Percentiles rank a stretch among this genome's conserved stretches.
Evolutionary conservation across 129 eudicot genomes (phyloP).

Genomic region (Centrapalus pauciflorus): DNA sequence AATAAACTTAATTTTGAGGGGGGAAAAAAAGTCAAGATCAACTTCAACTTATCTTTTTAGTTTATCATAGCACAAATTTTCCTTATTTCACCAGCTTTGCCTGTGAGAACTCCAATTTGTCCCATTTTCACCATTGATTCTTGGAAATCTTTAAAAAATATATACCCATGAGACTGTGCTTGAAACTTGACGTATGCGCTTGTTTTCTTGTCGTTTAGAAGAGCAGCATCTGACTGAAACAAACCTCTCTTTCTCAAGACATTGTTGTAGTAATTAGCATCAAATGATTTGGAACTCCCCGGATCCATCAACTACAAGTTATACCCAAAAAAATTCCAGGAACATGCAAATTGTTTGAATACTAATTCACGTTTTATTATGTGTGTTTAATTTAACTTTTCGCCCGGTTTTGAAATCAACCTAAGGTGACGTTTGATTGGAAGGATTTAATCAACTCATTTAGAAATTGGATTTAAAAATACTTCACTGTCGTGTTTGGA

Average conservation of each 20-base stretch:
- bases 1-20: neutral
- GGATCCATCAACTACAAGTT: no score
- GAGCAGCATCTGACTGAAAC: no score
- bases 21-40: neutral
- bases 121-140: constrained; percentile 66
- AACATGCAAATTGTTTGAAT: no score
- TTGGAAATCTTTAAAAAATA: constrained; percentile 40
- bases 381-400: no score
- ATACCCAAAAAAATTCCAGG: no score
- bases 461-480: no score
- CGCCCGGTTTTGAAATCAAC: no score
- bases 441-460: no score
- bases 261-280: constrained; percentile 24
- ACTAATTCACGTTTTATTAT: no score
- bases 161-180: neutral
- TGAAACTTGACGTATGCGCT: constrained; percentile 30
- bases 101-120: constrained; percentile 41
- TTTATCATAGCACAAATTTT: constrained; percentile 26
- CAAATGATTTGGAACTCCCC: constrained; percentile 36
- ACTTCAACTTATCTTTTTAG: constrained; percentile 31
- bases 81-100: constrained; percentile 49
- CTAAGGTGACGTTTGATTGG: no score
- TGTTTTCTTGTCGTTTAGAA: constrained; percentile 30
- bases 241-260: constrained; percentile 42
- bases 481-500: no score